A percentile compares a stretch with the other conserved stretches of the same genome.
phyloP scores from a whole-genome alignment of 1,139 yeast species.

The Pichia sp. region DNA sequence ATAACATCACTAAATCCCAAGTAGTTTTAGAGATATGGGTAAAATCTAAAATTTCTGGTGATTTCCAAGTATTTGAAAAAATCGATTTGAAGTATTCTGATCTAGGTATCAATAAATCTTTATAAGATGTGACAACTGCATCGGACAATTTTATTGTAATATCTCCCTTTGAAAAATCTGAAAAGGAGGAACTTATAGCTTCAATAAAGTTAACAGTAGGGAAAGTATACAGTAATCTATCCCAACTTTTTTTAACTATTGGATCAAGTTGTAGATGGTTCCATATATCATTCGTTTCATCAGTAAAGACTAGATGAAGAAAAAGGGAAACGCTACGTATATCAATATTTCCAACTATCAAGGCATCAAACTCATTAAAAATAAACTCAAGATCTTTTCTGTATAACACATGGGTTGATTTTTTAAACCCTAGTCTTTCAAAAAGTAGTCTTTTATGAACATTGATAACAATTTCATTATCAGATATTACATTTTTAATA shows the following conservation, averaged over 20 bases:
- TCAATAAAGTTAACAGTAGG: conserved; percentile 4
- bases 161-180: conserved; percentile 10
- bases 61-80: conserved; percentile 50
- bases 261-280: conserved; percentile 22
- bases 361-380: conserved; percentile 5
- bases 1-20: conserved; percentile 47
- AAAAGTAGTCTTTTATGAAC: conserved; percentile 20
- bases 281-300: conserved; percentile 35
- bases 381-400: conserved; percentile 14
- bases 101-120: conserved; percentile 46
- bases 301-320: conserved; percentile 43
- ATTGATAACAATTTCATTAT: conserved; percentile 12
- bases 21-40: conserved; percentile 36
- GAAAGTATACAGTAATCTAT: conserved; percentile 13
- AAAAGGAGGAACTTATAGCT: conserved; percentile 1
- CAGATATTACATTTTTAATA: conserved; percentile 18
- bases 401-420: conserved; percentile 2
- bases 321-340: conserved; percentile 30
- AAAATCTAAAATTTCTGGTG: conserved; percentile 28
- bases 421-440: conserved; percentile 11
- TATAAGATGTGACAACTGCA: conserved; percentile 37
- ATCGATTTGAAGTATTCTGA: conserved; percentile 59
- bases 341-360: conserved; percentile 20
- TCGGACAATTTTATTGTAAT: conserved; percentile 34
- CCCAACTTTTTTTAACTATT: conserved; percentile 17